These are phyloP conservation scores for Fusarium kyushuense DNA, from an alignment of 2,329 filamentous ascomycete genomes.

Conservation along the genomic window DNA sequence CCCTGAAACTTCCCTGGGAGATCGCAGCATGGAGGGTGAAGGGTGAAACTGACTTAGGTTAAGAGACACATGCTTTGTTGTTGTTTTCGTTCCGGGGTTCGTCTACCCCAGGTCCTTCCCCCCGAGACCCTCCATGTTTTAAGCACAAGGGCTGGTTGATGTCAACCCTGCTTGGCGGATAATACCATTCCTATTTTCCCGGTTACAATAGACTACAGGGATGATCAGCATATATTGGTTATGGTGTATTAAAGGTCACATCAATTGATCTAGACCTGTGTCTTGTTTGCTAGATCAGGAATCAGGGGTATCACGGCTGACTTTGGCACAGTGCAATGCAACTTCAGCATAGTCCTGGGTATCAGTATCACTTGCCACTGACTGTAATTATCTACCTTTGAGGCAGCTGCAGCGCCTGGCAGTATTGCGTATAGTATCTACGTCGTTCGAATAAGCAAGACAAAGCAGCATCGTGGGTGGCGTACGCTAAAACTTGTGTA, in stretches of 20 bases:
- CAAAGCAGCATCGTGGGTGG: background rate
- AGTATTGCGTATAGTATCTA: background rate
- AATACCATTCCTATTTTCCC: slow-evolving; percentile 46
- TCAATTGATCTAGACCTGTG: slow-evolving; percentile 13
- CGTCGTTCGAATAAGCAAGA: slow-evolving; percentile 16
- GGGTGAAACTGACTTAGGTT: slow-evolving; percentile 15
- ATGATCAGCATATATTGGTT: slow-evolving; percentile 17
- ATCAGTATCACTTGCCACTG: background rate
- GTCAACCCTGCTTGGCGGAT: slow-evolving; percentile 39
- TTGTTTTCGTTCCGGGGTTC: slow-evolving; percentile 11
- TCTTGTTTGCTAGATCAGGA: slow-evolving; percentile 1
- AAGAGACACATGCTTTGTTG: background rate
- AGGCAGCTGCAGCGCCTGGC: background rate
- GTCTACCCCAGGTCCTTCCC: slow-evolving; percentile 18
- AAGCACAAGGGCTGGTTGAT: slow-evolving; percentile 11
- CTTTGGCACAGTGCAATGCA: background rate
- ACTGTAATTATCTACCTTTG: background rate
- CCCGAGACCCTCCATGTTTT: slow-evolving; percentile 40
- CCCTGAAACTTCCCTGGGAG: slow-evolving; percentile 6
- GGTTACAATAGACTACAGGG: slow-evolving; percentile 38
- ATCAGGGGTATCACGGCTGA: background rate
- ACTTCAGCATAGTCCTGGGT: background rate
- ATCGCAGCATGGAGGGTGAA: slow-evolving; percentile 1
- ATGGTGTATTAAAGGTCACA: slow-evolving; percentile 3
- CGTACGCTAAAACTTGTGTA: slow-evolving; percentile 3